A percentile compares a stretch with the other conserved stretches of the same genome.
phyloP scores from a whole-genome alignment of 441 rosid genomes.

The Populus hybrid region DNA sequence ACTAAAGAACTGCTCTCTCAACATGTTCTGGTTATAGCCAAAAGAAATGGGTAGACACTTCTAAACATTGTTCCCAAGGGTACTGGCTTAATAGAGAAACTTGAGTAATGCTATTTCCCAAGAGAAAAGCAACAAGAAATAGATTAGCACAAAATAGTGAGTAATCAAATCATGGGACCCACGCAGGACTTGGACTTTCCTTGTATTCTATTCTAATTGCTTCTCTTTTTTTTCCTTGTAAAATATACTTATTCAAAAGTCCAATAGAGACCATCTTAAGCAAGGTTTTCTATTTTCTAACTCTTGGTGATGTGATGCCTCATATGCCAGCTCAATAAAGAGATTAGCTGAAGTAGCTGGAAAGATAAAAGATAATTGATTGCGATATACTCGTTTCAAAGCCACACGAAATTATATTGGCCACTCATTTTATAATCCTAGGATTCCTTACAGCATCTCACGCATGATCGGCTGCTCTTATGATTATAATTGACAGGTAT shows the following conservation, averaged over 20 bases:
- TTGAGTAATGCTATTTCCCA: background rate
- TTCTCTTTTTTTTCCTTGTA: background rate
- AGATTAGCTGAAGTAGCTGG: background rate
- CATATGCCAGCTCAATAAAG: background rate
- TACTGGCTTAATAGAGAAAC: background rate
- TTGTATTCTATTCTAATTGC: background rate
- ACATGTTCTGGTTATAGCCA: background rate
- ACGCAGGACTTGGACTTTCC: background rate
- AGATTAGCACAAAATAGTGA: background rate
- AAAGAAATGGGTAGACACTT: background rate
- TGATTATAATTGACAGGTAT: constrained; percentile 57
- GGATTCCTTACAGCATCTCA: constrained; percentile 7
- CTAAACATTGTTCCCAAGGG: background rate
- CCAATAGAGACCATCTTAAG: background rate
- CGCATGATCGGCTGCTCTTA: constrained; percentile 18
- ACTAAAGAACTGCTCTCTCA: background rate
- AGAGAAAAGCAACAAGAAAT: background rate
- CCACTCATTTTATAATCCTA: background rate
- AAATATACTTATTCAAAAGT: background rate
- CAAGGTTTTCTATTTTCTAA: background rate
- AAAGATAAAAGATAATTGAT: background rate
- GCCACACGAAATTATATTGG: background rate
- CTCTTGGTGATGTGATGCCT: background rate
- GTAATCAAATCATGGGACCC: background rate
- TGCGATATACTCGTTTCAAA: background rate